Evolutionary conservation across 2,329 filamentous ascomycete genomes (phyloP).

Genomic region (Colletotrichum tamarilloi): DNA sequence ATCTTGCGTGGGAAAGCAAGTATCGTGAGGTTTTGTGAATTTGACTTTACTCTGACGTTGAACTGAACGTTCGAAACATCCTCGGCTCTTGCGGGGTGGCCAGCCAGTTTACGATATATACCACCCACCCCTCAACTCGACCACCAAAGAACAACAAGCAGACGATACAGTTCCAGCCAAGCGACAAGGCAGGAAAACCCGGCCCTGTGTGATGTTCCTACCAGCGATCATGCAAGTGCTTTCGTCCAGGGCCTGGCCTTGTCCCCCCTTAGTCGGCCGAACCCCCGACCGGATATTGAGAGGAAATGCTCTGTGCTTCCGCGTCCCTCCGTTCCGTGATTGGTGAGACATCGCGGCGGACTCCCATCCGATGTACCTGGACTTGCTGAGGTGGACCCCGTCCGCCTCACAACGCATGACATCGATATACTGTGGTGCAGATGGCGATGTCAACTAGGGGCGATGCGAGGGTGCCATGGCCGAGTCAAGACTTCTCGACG

Average conservation of each 20-base stretch:
- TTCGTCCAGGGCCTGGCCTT: conserved; percentile 11
- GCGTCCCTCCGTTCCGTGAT: conserved; percentile 21
- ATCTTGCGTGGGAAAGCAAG: background rate
- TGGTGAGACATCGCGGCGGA: conserved; percentile 15
- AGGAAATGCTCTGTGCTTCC: conserved; percentile 7
- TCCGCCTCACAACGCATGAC: conserved; percentile 25
- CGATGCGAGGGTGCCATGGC: background rate
- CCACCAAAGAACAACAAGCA: background rate
- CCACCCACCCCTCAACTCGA: conserved; percentile 13
- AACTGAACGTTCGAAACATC: conserved; percentile 13
- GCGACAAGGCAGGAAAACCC: conserved; percentile 14
- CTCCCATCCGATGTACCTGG: conserved; percentile 25
- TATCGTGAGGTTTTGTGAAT: conserved; percentile 11
- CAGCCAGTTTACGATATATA: conserved; percentile 30
- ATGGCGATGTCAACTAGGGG: conserved; percentile 6
- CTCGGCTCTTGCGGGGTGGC: conserved; percentile 9
- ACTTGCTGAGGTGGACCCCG: conserved; percentile 16
- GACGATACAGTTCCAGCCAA: conserved; percentile 11
- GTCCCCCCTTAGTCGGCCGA: conserved; percentile 8
- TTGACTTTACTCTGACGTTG: conserved; percentile 15
- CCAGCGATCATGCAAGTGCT: conserved; percentile 23
- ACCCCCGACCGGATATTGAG: conserved; percentile 6
- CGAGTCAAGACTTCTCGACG: conserved; percentile 15
- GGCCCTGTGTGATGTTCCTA: conserved; percentile 20
- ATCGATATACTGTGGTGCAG: conserved; percentile 1